Percentiles rank a stretch among this genome's conserved stretches.
phyloP scores from a whole-genome alignment of 2,329 filamentous ascomycete species.

The Monosporascus sp. region DNA sequence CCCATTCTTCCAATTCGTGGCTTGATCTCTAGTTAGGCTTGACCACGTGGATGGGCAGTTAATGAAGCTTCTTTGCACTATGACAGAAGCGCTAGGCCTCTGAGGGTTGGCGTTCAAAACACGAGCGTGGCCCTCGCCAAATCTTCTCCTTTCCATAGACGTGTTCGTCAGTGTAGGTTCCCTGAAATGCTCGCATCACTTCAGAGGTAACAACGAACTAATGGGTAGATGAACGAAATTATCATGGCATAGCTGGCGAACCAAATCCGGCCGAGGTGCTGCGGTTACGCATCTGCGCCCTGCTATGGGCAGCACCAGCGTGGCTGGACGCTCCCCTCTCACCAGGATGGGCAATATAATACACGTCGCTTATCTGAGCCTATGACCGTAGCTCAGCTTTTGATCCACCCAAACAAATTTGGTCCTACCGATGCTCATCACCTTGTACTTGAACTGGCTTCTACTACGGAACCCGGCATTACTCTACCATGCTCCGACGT shows the following conservation, averaged over 20 bases:
- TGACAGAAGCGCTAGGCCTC: no score
- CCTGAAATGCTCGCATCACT: no score
- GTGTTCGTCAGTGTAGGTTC: no score
- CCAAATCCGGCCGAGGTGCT: background rate
- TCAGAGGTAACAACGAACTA: no score
- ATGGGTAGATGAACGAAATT: background rate
- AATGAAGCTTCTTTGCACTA: no score
- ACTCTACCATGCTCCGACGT: constrained; percentile 77
- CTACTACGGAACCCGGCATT: background rate
- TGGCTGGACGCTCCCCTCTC: background rate
- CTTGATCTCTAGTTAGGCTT: no score
- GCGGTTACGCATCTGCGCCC: background rate
- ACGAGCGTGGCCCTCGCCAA: no score
- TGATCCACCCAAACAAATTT: background rate
- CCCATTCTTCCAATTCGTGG: no score
- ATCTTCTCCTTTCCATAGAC: no score
- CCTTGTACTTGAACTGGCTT: background rate
- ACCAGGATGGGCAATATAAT: background rate
- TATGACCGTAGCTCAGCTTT: background rate
- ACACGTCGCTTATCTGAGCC: background rate
- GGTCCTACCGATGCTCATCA: background rate
- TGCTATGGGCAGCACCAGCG: background rate
- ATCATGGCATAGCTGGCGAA: background rate
- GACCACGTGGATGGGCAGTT: no score
- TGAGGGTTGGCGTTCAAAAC: no score